Evolutionary conservation across 768 basidiomycete species (phyloP), one percentile per base, ranked within the genome.

Genomic region (Rhodotorula babjevae): DNA sequence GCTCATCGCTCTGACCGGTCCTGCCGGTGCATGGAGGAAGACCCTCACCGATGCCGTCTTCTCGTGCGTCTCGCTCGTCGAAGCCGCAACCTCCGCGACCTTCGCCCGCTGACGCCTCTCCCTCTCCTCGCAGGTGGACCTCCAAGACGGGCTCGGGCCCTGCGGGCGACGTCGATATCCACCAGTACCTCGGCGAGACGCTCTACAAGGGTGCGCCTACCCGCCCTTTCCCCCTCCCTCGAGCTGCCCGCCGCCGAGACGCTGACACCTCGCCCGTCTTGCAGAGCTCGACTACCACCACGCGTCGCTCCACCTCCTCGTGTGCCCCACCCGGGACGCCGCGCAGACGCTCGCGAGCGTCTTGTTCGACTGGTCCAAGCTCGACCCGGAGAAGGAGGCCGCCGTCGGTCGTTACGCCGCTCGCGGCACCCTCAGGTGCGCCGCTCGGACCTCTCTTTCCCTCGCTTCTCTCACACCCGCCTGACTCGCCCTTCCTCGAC

Each of bases 161-260:
- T 16, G 87, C 88, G 36, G 96, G 96, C 27, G 96, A 99, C 83
- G 87, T 89, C 46, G 87, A 86, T 68, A 83, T 99, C 63, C 93
- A 93, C 58, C 88, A 92, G 71, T 97, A 97, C 80, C 82, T 96
- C 60, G 96, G 93, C 9, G 90, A 94, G 80, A 82, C 96, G 44
- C 59, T 93, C 14, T 89, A 87, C 82, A 93, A 92, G 85, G 92
- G 92, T 88, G 65, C 50, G 80, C 66, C 15, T 19, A 2, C 42
- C 18, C 58, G 21, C 56, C 16, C 50, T 18, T 15, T 1, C n/a
- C 11, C 14, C 23, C 46, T 31, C 27, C n/a, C 61, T 52, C 46
- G 52, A 49, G 52, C 16, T 57, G 29, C 19, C 61, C 25, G 23
- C 14, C 12, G 44, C 44, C 2, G 14, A 18, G 44, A 2, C 8